Conservation (phyloP, 345 rosid genomes). For the Sonneratia caseolaris region DNA sequence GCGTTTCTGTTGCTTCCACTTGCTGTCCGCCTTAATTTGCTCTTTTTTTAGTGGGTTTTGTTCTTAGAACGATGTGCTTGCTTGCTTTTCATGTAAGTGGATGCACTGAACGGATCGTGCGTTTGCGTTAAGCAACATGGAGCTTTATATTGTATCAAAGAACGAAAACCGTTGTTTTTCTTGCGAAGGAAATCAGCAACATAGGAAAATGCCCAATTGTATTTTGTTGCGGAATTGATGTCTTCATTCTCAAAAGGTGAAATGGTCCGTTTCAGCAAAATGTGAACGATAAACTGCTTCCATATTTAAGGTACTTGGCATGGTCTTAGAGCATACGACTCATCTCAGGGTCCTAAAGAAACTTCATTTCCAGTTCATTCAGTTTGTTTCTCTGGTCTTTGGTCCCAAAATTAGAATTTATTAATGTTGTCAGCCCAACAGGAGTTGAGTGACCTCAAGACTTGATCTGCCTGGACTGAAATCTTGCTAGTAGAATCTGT, state of each 20-base stretch:
- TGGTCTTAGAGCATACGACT: neutral
- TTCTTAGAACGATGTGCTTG: neutral
- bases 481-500: neutral
- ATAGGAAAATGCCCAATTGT: neutral
- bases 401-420: neutral
- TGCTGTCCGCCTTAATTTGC: neutral
- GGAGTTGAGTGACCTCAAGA: neutral
- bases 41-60: slow-evolving; percentile 4
- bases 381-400: neutral
- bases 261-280: neutral
- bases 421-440: neutral
- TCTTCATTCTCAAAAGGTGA: neutral
- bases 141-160: neutral
- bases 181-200: neutral
- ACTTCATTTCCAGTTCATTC: neutral
- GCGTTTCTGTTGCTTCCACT: neutral
- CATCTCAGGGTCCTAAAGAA: neutral
- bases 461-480: neutral
- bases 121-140: neutral
- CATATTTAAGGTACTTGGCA: neutral
- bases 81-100: neutral
- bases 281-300: neutral
- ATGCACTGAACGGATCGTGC: neutral
- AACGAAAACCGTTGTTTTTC: neutral
- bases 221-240: neutral